Percentiles rank a stretch among this genome's conserved stretches.
Conservation (phyloP, 805 yeast genomes). For the Metschnikowia koreensis region DNA sequence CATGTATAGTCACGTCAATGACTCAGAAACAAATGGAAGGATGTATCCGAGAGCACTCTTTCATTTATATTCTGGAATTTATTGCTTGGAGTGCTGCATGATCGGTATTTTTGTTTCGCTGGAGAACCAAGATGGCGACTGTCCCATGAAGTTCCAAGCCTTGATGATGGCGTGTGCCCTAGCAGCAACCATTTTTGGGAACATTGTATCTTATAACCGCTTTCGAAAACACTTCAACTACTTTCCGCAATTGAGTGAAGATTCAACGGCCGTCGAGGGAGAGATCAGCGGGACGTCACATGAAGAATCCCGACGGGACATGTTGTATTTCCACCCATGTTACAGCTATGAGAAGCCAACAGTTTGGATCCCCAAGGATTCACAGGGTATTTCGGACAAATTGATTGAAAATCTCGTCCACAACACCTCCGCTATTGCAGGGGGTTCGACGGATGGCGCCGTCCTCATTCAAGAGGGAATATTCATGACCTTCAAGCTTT, state of each 20-base stretch:
- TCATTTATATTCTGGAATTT: conserved; percentile 77
- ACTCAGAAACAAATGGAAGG: conserved; percentile 65
- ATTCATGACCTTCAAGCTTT: conserved; percentile 6
- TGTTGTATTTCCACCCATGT: conserved; percentile 38
- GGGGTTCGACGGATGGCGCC: conserved; percentile 15
- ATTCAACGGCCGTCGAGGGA: not conserved
- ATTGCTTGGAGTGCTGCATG: conserved; percentile 75
- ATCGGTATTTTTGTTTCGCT: conserved; percentile 73
- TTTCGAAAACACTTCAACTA: conserved; percentile 32
- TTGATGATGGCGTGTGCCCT: conserved; percentile 52
- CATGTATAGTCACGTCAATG: conserved; percentile 50
- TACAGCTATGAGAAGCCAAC: conserved; percentile 36
- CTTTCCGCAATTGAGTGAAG: conserved; percentile 23
- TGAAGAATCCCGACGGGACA: not conserved
- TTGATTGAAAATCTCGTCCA: conserved; percentile 3
- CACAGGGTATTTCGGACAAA: conserved; percentile 7
- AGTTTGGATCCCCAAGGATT: conserved; percentile 38
- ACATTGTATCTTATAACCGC: conserved; percentile 48
- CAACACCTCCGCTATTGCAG: conserved; percentile 8
- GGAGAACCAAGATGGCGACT: conserved; percentile 44
- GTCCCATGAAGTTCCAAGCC: conserved; percentile 47
- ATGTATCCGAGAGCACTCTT: conserved; percentile 72
- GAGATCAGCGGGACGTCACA: not conserved
- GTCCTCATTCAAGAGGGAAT: conserved; percentile 5
- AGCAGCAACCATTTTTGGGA: conserved; percentile 54